Evolutionary conservation across 2,329 filamentous ascomycete genomes (phyloP).

Genomic region (Periglandula ipomoeae): DNA sequence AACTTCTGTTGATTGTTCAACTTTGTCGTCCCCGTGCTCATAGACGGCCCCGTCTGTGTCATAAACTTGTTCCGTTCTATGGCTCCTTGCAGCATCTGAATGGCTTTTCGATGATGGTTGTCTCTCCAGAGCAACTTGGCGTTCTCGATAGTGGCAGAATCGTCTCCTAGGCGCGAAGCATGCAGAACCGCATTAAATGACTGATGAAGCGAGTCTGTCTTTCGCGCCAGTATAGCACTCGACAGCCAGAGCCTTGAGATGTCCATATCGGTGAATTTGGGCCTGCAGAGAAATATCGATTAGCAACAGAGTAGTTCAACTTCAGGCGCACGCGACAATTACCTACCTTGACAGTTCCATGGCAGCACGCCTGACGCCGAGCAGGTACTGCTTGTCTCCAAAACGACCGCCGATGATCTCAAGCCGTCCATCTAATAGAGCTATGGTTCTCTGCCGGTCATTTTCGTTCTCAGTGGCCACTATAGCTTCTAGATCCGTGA

Average conservation of each 20-base stretch:
- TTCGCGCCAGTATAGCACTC: constrained; percentile 77
- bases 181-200: constrained; percentile 92
- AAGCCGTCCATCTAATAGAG: constrained; percentile 60
- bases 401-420: constrained; percentile 82
- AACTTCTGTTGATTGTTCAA: constrained; percentile 45
- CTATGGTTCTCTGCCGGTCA: constrained; percentile 23
- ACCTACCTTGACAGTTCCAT: constrained; percentile 69
- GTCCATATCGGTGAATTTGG: constrained; percentile 59
- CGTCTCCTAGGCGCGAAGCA: constrained; percentile 74
- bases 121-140: constrained; percentile 89
- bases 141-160: constrained; percentile 87
- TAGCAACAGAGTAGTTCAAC: neutral
- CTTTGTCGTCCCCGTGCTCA: constrained; percentile 24
- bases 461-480: constrained; percentile 38
- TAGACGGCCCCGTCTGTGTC: constrained; percentile 30
- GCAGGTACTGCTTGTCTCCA: constrained; percentile 85
- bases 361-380: constrained; percentile 75
- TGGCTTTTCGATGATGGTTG: constrained; percentile 87
- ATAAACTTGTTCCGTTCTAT: constrained; percentile 75
- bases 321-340: neutral
- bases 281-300: constrained; percentile 23
- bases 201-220: constrained; percentile 72
- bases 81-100: constrained; percentile 79
- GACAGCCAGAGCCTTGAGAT: constrained; percentile 79
- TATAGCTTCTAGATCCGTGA: constrained; percentile 80